phyloP scores from a whole-genome alignment of 305 asterid genomes.

The Fraxinus xanthoxyloides region DNA sequence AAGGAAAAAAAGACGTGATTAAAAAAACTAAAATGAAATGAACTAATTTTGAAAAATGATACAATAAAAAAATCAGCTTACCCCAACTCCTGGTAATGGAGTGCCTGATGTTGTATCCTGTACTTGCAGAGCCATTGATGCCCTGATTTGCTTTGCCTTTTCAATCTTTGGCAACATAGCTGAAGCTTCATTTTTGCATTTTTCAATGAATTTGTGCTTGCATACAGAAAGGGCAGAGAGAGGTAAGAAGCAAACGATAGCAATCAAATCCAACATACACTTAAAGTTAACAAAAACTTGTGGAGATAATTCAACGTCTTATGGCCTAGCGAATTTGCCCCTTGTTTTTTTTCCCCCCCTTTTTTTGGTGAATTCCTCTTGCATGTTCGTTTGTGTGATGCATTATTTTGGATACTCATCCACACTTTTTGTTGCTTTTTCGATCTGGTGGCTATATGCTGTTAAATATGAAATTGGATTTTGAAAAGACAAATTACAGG shows the following conservation, averaged over 20 bases:
- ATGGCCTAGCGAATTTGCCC: background rate
- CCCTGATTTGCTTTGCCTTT: conserved; percentile 79
- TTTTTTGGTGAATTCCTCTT: background rate
- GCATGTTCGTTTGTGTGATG: conserved; percentile 10
- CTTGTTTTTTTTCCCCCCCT: background rate
- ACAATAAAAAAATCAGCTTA: conserved; percentile 30
- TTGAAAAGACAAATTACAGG: background rate
- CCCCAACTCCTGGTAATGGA: conserved; percentile 62
- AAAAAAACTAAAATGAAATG: background rate
- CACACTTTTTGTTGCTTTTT: background rate
- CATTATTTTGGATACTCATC: background rate
- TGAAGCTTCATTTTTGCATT: conserved; percentile 86
- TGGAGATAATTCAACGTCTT: conserved; percentile 9
- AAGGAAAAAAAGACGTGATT: background rate
- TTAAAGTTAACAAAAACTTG: conserved; percentile 13
- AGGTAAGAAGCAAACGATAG: conserved; percentile 23
- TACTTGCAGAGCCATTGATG: conserved; percentile 59
- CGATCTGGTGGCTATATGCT: background rate
- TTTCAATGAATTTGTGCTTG: conserved; percentile 97
- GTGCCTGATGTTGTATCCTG: conserved; percentile 48
- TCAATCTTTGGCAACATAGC: conserved; percentile 89
- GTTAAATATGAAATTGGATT: conserved; percentile 3
- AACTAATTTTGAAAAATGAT: conserved; percentile 15
- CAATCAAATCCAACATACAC: conserved; percentile 10
- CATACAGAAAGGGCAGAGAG: conserved; percentile 19